phyloP scores from a whole-genome alignment of 352 stramenopile species.

The Vaucheria bursata region DNA sequence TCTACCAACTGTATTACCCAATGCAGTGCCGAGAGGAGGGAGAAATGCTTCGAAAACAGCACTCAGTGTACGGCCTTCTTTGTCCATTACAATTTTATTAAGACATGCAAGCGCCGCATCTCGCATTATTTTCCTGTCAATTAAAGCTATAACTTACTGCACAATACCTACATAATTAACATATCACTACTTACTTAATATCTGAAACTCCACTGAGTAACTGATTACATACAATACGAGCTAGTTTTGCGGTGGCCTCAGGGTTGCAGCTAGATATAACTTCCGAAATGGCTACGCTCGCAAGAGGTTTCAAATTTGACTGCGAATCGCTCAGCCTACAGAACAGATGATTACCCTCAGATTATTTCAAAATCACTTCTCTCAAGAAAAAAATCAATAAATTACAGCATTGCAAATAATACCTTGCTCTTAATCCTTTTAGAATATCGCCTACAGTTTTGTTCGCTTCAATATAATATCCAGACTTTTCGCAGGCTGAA shows the following conservation, averaged over 20 bases:
- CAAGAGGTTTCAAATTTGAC: conserved; percentile 46
- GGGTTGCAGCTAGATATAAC: conserved; percentile 30
- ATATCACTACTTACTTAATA: conserved; percentile 19
- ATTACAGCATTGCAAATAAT: no score
- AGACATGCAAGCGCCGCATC: conserved; percentile 42
- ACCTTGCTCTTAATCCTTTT: conserved; percentile 30
- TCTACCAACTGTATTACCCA: conserved; percentile 39
- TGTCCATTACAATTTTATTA: conserved; percentile 26
- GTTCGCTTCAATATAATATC: conserved; percentile 43
- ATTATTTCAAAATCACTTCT: no score
- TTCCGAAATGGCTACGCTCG: conserved; percentile 31
- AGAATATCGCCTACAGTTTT: conserved; percentile 33
- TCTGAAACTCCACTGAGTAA: conserved; percentile 35
- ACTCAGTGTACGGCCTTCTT: conserved; percentile 3
- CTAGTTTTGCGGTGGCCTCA: conserved; percentile 13
- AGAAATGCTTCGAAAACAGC: conserved; percentile 33
- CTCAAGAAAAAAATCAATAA: no score
- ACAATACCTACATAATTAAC: background rate
- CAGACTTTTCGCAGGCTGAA: conserved; percentile 35
- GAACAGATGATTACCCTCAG: no score
- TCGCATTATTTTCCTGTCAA: conserved; percentile 41
- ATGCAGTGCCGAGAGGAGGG: conserved; percentile 13
- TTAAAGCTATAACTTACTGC: background rate
- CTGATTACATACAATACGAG: conserved; percentile 9
- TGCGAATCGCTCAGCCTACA: conserved; percentile 37